phyloP scores from a whole-genome alignment of 352 stramenopile species.

The Blastocystis sp. region DNA sequence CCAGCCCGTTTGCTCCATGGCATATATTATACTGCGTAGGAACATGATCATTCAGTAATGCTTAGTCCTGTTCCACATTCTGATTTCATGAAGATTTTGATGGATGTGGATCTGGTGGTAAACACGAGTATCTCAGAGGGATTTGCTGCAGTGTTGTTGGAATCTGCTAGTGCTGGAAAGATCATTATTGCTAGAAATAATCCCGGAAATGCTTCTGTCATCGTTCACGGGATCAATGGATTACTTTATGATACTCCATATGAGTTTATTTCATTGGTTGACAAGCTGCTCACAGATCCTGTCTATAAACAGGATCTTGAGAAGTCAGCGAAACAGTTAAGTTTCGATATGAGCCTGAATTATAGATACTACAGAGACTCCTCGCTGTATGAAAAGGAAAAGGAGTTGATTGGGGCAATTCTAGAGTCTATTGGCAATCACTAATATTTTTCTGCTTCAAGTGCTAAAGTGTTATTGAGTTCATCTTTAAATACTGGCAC shows the following conservation, averaged over 20 bases:
- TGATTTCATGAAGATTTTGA: constrained; percentile 30
- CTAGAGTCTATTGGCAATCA: neutral
- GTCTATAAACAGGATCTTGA: neutral
- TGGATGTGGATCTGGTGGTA: constrained; percentile 44
- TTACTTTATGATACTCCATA: constrained; percentile 50
- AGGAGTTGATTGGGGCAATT: neutral
- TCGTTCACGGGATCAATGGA: neutral
- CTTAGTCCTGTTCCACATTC: constrained; percentile 49
- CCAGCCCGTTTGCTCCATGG: neutral
- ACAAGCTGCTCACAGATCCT: neutral
- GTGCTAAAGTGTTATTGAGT: no score
- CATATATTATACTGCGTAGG: neutral
- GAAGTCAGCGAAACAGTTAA: neutral
- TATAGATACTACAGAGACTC: neutral
- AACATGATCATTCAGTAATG: neutral
- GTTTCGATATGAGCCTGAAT: no score
- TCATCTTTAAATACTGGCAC: no score
- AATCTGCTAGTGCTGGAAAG: constrained; percentile 40
- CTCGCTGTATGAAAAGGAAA: neutral
- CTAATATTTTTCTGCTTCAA: no score
- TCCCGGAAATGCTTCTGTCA: constrained; percentile 39
- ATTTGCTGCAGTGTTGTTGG: constrained; percentile 30
- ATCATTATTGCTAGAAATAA: constrained; percentile 59
- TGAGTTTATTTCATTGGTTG: constrained; percentile 36
- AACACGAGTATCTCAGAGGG: constrained; percentile 60